Evolutionary conservation across 2,329 filamentous ascomycete species (phyloP).

Genomic region (Hymenoscyphus linearis): DNA sequence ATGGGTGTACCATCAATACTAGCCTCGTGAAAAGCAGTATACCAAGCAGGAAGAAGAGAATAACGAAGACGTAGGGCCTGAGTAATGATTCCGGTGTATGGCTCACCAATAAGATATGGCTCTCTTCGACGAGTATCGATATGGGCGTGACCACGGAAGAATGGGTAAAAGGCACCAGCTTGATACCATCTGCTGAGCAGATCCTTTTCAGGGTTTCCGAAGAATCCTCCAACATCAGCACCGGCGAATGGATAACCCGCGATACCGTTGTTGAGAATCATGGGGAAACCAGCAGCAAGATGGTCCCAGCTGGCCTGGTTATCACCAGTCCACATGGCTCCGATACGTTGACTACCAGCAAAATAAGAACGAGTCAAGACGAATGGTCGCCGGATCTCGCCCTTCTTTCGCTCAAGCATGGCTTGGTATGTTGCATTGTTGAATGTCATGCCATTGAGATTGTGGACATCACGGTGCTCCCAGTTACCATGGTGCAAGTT

Average conservation of each 20-base stretch:
- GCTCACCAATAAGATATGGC: conserved; percentile 81
- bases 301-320: conserved; percentile 94
- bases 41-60: conserved; percentile 86
- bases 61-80: conserved; percentile 86
- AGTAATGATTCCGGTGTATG: conserved; percentile 80
- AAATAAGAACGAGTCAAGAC: conserved; percentile 91
- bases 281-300: conserved; percentile 81
- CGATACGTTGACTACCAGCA: conserved; percentile 80
- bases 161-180: conserved; percentile 92
- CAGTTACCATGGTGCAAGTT: conserved; percentile 87
- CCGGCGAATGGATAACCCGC: conserved; percentile 91
- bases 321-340: conserved; percentile 98
- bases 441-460: conserved; percentile 91
- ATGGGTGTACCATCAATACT: conserved; percentile 80
- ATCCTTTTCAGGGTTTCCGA: conserved; percentile 92
- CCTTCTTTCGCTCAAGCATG: conserved; percentile 77
- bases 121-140: conserved; percentile 93
- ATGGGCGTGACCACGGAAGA: conserved; percentile 95
- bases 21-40: conserved; percentile 92
- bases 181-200: conserved; percentile 95
- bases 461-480: conserved; percentile 97
- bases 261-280: conserved; percentile 90
- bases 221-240: conserved; percentile 96
- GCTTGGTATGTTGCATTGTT: conserved; percentile 91
- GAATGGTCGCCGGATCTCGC: conserved; percentile 81